phyloP scores from a whole-genome alignment of 2,329 filamentous ascomycete genomes.

The Diplodia scrobiculata region DNA sequence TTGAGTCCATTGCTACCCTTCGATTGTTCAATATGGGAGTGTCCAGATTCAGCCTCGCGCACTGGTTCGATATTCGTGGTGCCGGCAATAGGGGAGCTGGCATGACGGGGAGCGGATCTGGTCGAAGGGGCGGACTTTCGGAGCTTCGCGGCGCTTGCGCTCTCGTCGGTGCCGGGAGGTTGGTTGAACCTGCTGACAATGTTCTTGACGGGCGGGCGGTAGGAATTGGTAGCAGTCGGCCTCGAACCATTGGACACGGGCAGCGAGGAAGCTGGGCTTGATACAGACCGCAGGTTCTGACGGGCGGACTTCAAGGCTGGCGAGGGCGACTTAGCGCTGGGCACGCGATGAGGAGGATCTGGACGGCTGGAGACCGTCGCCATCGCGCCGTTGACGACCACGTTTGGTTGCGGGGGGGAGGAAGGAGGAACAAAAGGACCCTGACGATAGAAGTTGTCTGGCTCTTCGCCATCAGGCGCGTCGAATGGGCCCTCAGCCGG shows the following conservation, averaged over 20 bases:
- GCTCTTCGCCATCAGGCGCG: slow-evolving; percentile 24
- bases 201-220: slow-evolving; percentile 42
- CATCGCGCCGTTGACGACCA: slow-evolving; percentile 29
- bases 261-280: slow-evolving; percentile 23
- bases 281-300: slow-evolving; percentile 29
- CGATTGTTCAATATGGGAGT: slow-evolving; percentile 14
- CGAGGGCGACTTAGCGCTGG: slow-evolving; percentile 23
- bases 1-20: slow-evolving; percentile 23
- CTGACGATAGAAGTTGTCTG: slow-evolving; percentile 29
- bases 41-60: not conserved
- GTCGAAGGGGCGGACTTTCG: slow-evolving; percentile 36
- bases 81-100: slow-evolving; percentile 33
- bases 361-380: slow-evolving; percentile 26
- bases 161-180: slow-evolving; percentile 36
- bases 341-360: slow-evolving; percentile 20
- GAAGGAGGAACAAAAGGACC: slow-evolving; percentile 22
- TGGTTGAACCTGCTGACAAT: slow-evolving; percentile 45
- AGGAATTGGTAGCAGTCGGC: not conserved
- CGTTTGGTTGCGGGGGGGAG: slow-evolving; percentile 22
- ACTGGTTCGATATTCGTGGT: slow-evolving; percentile 15
- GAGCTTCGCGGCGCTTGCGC: slow-evolving; percentile 35
- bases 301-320: slow-evolving; percentile 25
- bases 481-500: slow-evolving; percentile 20
- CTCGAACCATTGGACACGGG: slow-evolving; percentile 22
- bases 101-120: slow-evolving; percentile 35